These are phyloP conservation scores for Mycena capillaripes DNA, from an alignment of 768 basidiomycete species.

Conservation along the genomic window DNA sequence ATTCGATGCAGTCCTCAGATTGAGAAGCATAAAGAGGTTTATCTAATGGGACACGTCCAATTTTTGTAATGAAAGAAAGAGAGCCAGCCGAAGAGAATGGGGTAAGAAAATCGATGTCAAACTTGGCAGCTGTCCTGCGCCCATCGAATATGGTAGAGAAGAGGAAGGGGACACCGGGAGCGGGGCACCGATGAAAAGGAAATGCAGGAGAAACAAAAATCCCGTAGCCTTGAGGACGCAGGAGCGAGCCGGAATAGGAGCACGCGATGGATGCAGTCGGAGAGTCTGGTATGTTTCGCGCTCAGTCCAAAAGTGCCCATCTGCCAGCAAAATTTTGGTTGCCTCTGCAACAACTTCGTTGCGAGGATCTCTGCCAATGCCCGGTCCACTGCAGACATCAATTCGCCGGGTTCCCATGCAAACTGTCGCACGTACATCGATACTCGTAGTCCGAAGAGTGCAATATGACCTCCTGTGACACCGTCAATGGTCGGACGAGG, in stretches of 20 bases:
- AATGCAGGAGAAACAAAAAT: slow-evolving; percentile 3
- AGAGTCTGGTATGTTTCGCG: not conserved
- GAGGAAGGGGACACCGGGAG: not conserved
- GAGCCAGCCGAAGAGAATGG: not conserved
- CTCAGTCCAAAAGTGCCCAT: slow-evolving; percentile 10
- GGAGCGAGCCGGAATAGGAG: not conserved
- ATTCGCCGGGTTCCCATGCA: not conserved
- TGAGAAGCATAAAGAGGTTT: not conserved
- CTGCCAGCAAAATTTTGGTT: not conserved
- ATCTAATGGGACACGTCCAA: not conserved
- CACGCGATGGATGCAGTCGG: slow-evolving; percentile 1
- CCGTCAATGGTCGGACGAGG: not conserved
- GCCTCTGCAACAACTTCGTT: slow-evolving; percentile 8
- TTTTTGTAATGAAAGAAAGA: not conserved
- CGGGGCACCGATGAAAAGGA: slow-evolving; percentile 13
- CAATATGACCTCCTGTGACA: not conserved
- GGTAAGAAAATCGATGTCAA: not conserved
- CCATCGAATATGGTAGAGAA: slow-evolving; percentile 9
- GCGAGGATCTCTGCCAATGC: not conserved
- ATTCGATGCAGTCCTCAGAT: not conserved
- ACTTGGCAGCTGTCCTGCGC: not conserved
- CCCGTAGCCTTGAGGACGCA: slow-evolving; percentile 15
- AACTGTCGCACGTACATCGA: not conserved
- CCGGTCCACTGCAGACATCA: not conserved
- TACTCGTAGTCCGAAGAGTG: not conserved